phyloP scores from a whole-genome alignment of 306 rosid genomes.

The Fragaria vesca region DNA sequence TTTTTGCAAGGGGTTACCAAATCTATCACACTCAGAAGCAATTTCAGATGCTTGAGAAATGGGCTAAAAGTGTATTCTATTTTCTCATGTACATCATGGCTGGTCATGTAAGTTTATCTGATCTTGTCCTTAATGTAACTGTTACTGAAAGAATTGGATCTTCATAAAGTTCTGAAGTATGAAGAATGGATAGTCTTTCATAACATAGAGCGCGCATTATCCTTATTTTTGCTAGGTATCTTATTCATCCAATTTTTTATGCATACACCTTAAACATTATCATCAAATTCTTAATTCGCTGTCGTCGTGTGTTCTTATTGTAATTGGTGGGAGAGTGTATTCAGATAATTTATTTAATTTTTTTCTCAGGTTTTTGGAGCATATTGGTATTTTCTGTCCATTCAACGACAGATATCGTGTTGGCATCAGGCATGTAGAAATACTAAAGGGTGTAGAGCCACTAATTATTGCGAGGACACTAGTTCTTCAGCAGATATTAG shows the following conservation, averaged over 20 bases:
- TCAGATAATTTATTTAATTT: not conserved
- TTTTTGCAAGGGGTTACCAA: constrained; percentile 20
- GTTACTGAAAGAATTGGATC: not conserved
- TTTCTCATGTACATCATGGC: constrained; percentile 22
- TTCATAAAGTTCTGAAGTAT: not conserved
- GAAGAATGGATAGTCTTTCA: not conserved
- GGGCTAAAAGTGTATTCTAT: constrained; percentile 17
- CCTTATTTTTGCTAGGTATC: not conserved
- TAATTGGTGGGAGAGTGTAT: not conserved
- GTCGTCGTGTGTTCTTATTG: not conserved
- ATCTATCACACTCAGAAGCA: not conserved
- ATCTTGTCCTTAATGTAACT: not conserved
- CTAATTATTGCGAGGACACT: not conserved
- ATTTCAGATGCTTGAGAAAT: not conserved
- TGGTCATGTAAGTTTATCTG: constrained; percentile 24
- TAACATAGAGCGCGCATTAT: not conserved
- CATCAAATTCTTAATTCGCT: not conserved
- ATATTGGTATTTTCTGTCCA: constrained; percentile 14
- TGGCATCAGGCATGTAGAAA: constrained; percentile 6
- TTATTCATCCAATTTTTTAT: not conserved
- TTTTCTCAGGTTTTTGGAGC: constrained; percentile 15
- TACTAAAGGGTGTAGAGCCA: not conserved
- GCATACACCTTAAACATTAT: not conserved
- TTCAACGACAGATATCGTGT: not conserved
- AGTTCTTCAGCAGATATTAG: not conserved